Evolutionary conservation across 306 rosid genomes (phyloP).

Genomic region (Lupinus albus): DNA sequence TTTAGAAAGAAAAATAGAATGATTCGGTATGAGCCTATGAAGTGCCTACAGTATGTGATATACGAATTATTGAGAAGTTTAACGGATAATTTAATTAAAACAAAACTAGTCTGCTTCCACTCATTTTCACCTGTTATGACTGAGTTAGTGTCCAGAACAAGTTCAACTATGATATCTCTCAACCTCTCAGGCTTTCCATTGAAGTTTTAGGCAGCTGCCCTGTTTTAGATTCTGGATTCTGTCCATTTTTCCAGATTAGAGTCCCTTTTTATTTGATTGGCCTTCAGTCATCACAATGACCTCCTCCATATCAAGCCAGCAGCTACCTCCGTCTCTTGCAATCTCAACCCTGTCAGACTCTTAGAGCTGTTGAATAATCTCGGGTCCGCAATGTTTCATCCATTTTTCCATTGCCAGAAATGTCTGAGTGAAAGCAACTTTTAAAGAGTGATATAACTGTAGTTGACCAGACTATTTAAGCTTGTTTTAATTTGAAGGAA

Average conservation of each 20-base stretch:
- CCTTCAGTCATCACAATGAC: slow-evolving; percentile 14
- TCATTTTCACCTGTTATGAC: not conserved
- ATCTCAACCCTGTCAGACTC: slow-evolving; percentile 15
- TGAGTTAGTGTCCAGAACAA: slow-evolving; percentile 7
- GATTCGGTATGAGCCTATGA: not conserved
- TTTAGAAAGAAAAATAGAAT: slow-evolving; percentile 8
- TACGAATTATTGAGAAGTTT: slow-evolving; percentile 22
- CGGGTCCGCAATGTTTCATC: slow-evolving; percentile 26
- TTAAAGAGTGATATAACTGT: not conserved
- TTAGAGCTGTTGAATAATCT: slow-evolving; percentile 23
- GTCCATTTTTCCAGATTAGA: slow-evolving; percentile 3
- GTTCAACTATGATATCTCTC: slow-evolving; percentile 18
- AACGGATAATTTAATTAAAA: not conserved
- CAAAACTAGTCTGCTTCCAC: slow-evolving; percentile 13
- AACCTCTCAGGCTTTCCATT: slow-evolving; percentile 23
- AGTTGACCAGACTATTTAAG: not conserved
- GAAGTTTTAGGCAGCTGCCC: slow-evolving; percentile 18
- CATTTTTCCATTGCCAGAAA: slow-evolving; percentile 23
- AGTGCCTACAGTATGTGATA: slow-evolving; percentile 22
- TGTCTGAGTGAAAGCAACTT: slow-evolving; percentile 8
- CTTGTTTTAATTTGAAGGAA: slow-evolving; percentile 9
- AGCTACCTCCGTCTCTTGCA: slow-evolving; percentile 8
- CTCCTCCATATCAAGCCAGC: slow-evolving; percentile 19
- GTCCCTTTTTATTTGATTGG: slow-evolving; percentile 28
- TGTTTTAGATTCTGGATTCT: slow-evolving; percentile 33